These are phyloP conservation scores for Trichosanthes truncata DNA, from an alignment of 306 rosid species.

Conservation along the genomic window DNA sequence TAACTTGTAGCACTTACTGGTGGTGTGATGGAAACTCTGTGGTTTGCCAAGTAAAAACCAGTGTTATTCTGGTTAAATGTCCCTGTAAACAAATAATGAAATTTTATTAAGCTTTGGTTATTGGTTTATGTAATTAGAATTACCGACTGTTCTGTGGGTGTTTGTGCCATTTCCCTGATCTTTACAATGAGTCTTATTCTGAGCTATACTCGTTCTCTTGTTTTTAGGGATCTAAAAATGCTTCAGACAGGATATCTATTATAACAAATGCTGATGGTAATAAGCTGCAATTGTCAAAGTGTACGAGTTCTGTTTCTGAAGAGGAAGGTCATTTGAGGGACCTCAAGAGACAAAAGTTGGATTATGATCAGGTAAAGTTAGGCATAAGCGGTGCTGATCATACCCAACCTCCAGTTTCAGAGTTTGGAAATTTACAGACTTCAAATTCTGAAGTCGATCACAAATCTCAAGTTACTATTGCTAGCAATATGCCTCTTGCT, in stretches of 20 bases:
- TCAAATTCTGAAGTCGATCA: constrained; percentile 13
- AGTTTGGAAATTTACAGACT: constrained; percentile 14
- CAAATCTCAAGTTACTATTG: constrained; percentile 16
- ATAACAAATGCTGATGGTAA: constrained; percentile 22
- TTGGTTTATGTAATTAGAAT: background rate
- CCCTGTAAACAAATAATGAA: background rate
- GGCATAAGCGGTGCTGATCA: constrained; percentile 1
- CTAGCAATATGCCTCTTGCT: constrained; percentile 7
- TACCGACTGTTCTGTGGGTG: background rate
- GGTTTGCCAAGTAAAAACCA: background rate
- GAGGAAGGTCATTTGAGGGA: constrained; percentile 41
- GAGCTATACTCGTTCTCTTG: background rate
- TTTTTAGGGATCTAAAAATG: constrained; percentile 25
- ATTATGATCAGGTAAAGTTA: constrained; percentile 8
- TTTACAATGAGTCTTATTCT: background rate
- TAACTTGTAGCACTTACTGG: background rate
- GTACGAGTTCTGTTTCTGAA: constrained; percentile 43
- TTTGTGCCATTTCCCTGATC: background rate
- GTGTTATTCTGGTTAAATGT: background rate
- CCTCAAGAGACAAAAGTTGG: constrained; percentile 43
- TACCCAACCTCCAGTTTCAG: constrained; percentile 15
- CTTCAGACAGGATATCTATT: constrained; percentile 28
- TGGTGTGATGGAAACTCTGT: background rate
- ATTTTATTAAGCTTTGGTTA: background rate
- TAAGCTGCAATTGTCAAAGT: constrained; percentile 23